Percentiles rank a stretch among this genome's conserved stretches.
Evolutionary conservation across 148 eudicot species (phyloP).

Genomic region (Amaranthus hypochondriacus): DNA sequence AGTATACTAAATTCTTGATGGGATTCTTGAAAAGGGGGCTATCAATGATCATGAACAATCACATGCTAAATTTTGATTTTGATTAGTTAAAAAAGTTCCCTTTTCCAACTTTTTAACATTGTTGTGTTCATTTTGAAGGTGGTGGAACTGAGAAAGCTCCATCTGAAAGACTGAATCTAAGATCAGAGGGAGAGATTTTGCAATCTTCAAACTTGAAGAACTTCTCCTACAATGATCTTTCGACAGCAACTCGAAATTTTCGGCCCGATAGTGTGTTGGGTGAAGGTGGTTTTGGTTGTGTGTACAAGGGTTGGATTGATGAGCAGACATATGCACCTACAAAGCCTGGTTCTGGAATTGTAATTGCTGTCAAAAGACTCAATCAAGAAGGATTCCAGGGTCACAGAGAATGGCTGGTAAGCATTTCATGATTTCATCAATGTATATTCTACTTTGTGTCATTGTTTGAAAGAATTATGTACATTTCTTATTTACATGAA

Average conservation of each 20-base stretch:
- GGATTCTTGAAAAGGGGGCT: neutral
- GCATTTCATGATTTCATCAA: slow-evolving; percentile 14
- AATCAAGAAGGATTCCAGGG: slow-evolving; percentile 78
- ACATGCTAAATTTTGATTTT: neutral
- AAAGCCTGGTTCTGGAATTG: slow-evolving; percentile 56
- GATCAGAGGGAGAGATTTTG: slow-evolving; percentile 63
- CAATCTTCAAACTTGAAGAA: slow-evolving; percentile 52
- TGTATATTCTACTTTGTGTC: too few species aligned
- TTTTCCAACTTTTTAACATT: neutral
- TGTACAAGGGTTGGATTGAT: slow-evolving; percentile 86
- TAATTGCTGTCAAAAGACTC: slow-evolving; percentile 76
- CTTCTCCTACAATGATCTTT: slow-evolving; percentile 53
- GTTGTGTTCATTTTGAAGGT: slow-evolving; percentile 7
- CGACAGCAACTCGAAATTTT: slow-evolving; percentile 60
- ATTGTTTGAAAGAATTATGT: too few species aligned
- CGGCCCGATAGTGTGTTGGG: slow-evolving; percentile 86
- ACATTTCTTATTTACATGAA: too few species aligned
- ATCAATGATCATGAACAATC: neutral
- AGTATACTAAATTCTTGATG: too few species aligned
- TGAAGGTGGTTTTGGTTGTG: slow-evolving; percentile 89
- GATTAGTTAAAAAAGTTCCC: neutral
- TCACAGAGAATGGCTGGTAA: slow-evolving; percentile 87
- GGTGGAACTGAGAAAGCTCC: slow-evolving; percentile 32
- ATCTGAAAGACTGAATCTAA: slow-evolving; percentile 39
- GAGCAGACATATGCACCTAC: slow-evolving; percentile 57